Conservation (phyloP, 148 eudicot species). For the Camellia lanceoleosa region DNA sequence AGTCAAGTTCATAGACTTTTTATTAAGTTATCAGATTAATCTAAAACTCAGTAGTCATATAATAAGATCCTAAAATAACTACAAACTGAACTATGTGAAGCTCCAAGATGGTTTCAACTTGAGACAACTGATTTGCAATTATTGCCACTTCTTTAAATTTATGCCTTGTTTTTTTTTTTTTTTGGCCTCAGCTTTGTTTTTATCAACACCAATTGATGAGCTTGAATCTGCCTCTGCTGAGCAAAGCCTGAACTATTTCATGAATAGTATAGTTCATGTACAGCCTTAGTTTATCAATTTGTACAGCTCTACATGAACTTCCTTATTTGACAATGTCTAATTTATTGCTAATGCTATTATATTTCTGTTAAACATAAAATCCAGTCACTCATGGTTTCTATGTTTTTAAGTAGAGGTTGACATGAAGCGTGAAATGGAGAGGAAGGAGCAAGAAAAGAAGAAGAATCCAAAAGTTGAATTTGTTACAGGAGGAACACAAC, state of each 20-base stretch:
- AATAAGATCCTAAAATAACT: not conserved
- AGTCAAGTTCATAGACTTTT: not conserved
- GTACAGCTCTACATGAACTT: not conserved
- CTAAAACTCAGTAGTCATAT: not conserved
- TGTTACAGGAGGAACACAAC: conserved; percentile 63
- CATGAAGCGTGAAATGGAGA: conserved; percentile 85
- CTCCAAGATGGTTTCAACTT: not conserved
- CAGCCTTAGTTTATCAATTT: not conserved
- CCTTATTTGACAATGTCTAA: not conserved
- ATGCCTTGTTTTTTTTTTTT: not conserved
- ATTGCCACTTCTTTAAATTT: not conserved
- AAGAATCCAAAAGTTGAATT: conserved; percentile 79
- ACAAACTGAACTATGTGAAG: not conserved
- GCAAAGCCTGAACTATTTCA: not conserved
- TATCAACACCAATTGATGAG: not conserved
- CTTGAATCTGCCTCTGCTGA: not conserved
- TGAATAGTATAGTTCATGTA: not conserved
- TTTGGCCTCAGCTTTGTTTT: not conserved
- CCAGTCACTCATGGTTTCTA: conserved; percentile 3
- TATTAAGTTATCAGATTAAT: not conserved
- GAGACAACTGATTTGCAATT: not conserved
- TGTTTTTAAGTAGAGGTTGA: conserved; percentile 62
- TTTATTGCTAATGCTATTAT: not conserved
- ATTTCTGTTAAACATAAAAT: conserved; percentile 1
- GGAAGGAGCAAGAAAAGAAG: conserved; percentile 85